Percentiles rank a stretch among this genome's conserved stretches.
Evolutionary conservation across 2,329 filamentous ascomycete species (phyloP).

Genomic region (Calonectria leucothoes): DNA sequence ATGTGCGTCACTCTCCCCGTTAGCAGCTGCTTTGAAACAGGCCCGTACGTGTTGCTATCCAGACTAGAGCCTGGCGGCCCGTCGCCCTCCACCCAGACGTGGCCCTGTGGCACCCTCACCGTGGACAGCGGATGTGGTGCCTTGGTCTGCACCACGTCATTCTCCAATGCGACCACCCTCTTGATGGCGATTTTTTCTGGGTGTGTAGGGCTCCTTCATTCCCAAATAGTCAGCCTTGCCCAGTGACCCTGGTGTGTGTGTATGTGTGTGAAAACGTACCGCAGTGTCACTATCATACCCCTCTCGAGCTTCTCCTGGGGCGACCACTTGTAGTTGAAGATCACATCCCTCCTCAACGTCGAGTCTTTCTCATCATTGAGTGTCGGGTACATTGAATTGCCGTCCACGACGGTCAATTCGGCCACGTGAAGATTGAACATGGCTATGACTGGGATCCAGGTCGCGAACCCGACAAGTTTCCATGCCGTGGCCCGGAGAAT

Average conservation of each 20-base stretch:
- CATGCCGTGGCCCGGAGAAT: slow-evolving; percentile 51
- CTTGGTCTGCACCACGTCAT: slow-evolving; percentile 79
- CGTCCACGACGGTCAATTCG: slow-evolving; percentile 67
- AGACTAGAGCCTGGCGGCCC: slow-evolving; percentile 75
- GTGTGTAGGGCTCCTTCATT: slow-evolving; percentile 73
- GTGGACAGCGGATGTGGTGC: slow-evolving; percentile 66
- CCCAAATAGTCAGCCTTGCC: not conserved
- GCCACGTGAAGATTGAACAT: slow-evolving; percentile 72
- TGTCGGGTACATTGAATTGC: slow-evolving; percentile 81
- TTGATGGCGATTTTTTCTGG: slow-evolving; percentile 82
- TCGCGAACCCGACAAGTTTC: slow-evolving; percentile 64
- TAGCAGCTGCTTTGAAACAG: slow-evolving; percentile 80
- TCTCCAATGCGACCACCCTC: slow-evolving; percentile 82
- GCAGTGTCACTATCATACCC: slow-evolving; percentile 81
- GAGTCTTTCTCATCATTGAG: slow-evolving; percentile 75
- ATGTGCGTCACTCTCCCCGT: slow-evolving; percentile 80
- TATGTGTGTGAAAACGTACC: slow-evolving; percentile 52
- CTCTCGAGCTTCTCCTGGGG: slow-evolving; percentile 69
- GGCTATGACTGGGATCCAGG: slow-evolving; percentile 72
- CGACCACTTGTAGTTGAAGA: slow-evolving; percentile 69
- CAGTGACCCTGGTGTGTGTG: not conserved
- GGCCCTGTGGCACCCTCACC: slow-evolving; percentile 79
- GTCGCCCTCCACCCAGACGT: slow-evolving; percentile 97
- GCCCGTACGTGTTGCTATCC: slow-evolving; percentile 93
- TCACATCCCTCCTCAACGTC: slow-evolving; percentile 65